phyloP scores from a whole-genome alignment of 208 protist genomes.

The Entamoeba histolytica region DNA sequence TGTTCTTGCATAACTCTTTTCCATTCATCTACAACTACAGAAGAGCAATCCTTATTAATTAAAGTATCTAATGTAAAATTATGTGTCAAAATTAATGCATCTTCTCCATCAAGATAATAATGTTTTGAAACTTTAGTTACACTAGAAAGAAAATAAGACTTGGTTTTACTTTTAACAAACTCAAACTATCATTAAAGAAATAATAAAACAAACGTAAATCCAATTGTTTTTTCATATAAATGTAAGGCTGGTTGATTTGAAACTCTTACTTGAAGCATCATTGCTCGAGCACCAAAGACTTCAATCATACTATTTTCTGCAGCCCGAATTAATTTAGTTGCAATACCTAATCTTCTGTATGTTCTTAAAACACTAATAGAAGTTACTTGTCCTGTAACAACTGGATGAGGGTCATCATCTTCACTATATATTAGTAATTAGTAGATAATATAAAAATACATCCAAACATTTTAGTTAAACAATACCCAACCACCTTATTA shows the following conservation, averaged over 20 bases:
- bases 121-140: background rate
- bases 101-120: background rate
- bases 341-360: background rate
- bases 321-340: background rate
- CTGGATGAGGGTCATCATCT: background rate
- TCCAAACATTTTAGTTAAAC: background rate
- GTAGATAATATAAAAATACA: background rate
- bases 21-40: background rate
- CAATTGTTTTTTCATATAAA: background rate
- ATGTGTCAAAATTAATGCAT: background rate
- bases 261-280: background rate
- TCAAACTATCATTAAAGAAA: background rate
- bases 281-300: background rate
- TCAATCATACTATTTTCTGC: background rate
- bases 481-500: background rate
- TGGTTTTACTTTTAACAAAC: no score
- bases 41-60: background rate
- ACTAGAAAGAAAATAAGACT: background rate
- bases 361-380: background rate
- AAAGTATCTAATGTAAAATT: background rate
- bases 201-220: background rate
- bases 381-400: background rate
- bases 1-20: background rate
- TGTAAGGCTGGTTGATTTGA: background rate
- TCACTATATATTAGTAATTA: background rate